phyloP scores from a whole-genome alignment of 192 early-diverging fungal genomes.

The Globomyces pollinis-pini region DNA sequence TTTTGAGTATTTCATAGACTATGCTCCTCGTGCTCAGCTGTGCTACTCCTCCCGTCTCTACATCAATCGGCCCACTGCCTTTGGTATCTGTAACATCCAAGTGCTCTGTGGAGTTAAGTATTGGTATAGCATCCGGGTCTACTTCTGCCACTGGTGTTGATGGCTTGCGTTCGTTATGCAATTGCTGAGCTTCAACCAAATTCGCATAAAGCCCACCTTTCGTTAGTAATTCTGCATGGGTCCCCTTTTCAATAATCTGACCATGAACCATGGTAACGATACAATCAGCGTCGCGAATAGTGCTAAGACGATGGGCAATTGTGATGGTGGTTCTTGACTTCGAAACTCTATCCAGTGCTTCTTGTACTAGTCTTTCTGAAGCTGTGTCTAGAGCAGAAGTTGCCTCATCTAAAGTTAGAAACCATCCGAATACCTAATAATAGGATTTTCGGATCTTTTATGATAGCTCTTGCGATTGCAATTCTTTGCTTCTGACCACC shows the following conservation, averaged over 20 bases:
- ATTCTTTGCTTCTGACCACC: slow-evolving; percentile 49
- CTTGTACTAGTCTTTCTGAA: slow-evolving; percentile 42
- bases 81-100: background rate
- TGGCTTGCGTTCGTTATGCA: slow-evolving; percentile 9
- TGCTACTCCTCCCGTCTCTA: background rate
- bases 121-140: background rate
- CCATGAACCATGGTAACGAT: slow-evolving; percentile 35
- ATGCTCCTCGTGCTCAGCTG: background rate
- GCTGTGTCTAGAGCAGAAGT: slow-evolving; percentile 48
- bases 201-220: slow-evolving; percentile 21
- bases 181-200: slow-evolving; percentile 23
- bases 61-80: background rate
- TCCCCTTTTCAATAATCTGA: slow-evolving; percentile 30
- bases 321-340: slow-evolving; percentile 50
- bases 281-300: slow-evolving; percentile 29
- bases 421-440: slow-evolving; percentile 20
- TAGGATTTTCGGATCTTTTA: slow-evolving; percentile 45
- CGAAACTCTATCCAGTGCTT: slow-evolving; percentile 37
- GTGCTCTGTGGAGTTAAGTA: background rate
- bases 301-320: slow-evolving; percentile 62
- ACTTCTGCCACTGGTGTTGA: slow-evolving; percentile 5
- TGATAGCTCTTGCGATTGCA: slow-evolving; percentile 56
- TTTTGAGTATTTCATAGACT: slow-evolving; percentile 14
- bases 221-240: slow-evolving; percentile 18
- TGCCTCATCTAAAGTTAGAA: slow-evolving; percentile 34